Evolutionary conservation across 441 rosid genomes (phyloP).

Genomic region (Kokia cookei): DNA sequence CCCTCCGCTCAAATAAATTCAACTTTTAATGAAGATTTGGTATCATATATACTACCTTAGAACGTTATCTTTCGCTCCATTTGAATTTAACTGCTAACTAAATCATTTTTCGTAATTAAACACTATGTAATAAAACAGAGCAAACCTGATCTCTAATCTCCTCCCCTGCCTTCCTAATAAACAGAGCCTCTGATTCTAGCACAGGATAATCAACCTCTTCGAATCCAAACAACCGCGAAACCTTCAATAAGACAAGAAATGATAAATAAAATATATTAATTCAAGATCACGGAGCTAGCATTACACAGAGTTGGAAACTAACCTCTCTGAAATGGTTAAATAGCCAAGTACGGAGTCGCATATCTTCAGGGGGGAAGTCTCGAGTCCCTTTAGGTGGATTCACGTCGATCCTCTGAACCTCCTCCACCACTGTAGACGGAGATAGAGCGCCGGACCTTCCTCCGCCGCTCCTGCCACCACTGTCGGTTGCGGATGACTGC

Average conservation of each 20-base stretch:
- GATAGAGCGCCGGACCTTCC: slow-evolving; percentile 58
- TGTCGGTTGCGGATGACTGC: slow-evolving; percentile 9
- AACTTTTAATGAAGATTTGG: background rate
- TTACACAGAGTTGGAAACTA: background rate
- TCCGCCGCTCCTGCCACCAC: background rate
- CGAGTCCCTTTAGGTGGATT: slow-evolving; percentile 93
- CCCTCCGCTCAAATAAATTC: background rate
- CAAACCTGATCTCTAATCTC: slow-evolving; percentile 85
- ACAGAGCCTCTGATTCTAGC: slow-evolving; percentile 77
- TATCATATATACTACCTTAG: background rate
- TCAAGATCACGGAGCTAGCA: background rate
- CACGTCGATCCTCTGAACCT: slow-evolving; percentile 56
- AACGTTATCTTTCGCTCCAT: background rate
- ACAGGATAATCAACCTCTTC: slow-evolving; percentile 6
- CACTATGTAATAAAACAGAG: background rate
- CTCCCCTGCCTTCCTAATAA: slow-evolving; percentile 84
- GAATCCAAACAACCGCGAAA: slow-evolving; percentile 65
- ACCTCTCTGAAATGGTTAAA: slow-evolving; percentile 81
- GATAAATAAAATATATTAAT: background rate
- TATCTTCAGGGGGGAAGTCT: slow-evolving; percentile 88
- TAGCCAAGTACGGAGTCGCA: slow-evolving; percentile 91
- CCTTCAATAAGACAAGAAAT: slow-evolving; percentile 26
- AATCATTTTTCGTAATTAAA: background rate
- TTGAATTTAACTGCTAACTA: background rate
- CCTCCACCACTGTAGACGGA: slow-evolving; percentile 31